Evolutionary conservation across 345 rosid species (phyloP).

Genomic region (Microcos paniculata): DNA sequence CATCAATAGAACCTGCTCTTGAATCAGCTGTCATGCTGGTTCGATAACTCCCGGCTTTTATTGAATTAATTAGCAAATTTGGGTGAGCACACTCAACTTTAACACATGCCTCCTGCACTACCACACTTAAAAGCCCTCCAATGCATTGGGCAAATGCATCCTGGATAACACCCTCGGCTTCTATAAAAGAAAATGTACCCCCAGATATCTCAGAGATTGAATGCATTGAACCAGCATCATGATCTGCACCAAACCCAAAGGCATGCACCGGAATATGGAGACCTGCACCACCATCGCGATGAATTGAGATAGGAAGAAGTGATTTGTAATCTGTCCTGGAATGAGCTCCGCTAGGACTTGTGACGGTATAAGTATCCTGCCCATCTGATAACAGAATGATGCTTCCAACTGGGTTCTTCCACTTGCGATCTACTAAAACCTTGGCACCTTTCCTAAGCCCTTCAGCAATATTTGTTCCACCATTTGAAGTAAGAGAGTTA

Average conservation of each 20-base stretch:
- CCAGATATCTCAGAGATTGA: conserved; percentile 79
- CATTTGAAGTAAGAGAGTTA: conserved; percentile 70
- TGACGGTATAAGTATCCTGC: conserved; percentile 80
- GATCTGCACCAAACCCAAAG: conserved; percentile 93
- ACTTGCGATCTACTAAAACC: conserved; percentile 68
- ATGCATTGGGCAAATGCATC: conserved; percentile 99
- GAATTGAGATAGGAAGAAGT: conserved; percentile 57
- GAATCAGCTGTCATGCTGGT: conserved; percentile 37
- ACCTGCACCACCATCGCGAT: conserved; percentile 38
- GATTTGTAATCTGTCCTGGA: conserved; percentile 46
- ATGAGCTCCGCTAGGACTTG: conserved; percentile 35
- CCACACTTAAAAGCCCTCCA: conserved; percentile 94
- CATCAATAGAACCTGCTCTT: conserved; percentile 55
- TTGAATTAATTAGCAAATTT: conserved; percentile 43
- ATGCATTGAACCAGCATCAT: conserved; percentile 93
- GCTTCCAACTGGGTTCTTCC: conserved; percentile 81
- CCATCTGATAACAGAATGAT: conserved; percentile 93
- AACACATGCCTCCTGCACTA: conserved; percentile 70
- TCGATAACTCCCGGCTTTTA: conserved; percentile 85
- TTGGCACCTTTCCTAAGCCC: conserved; percentile 91
- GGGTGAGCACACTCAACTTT: conserved; percentile 57
- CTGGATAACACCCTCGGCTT: conserved; percentile 84
- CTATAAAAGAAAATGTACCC: conserved; percentile 98
- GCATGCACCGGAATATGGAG: conserved; percentile 82
- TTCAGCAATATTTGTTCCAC: conserved; percentile 96